A percentile compares a stretch with the other conserved stretches of the same genome.
Evolutionary conservation across 2,329 filamentous ascomycete species (phyloP).

Genomic region (Neonectria faginata): DNA sequence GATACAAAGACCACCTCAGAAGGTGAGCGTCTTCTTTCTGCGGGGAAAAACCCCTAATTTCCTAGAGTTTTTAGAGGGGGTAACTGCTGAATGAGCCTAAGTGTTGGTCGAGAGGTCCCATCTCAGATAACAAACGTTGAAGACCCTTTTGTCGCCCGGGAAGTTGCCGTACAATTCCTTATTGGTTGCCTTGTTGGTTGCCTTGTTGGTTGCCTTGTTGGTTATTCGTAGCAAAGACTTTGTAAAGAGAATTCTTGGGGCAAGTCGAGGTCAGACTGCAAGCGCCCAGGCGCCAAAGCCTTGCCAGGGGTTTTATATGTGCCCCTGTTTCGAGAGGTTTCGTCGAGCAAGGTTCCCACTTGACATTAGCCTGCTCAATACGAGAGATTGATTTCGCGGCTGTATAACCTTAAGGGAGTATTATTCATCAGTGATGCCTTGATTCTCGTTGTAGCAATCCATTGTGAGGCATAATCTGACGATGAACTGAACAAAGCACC

Average conservation of each 20-base stretch:
- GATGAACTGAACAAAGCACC: neutral
- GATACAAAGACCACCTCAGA: slow-evolving; percentile 20
- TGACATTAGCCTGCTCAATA: neutral
- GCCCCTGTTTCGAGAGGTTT: slow-evolving; percentile 37
- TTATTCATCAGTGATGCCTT: neutral
- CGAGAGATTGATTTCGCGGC: neutral
- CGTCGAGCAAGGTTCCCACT: slow-evolving; percentile 6
- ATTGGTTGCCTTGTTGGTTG: neutral
- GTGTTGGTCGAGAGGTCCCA: neutral
- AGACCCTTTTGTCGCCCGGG: slow-evolving; percentile 8
- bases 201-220: neutral
- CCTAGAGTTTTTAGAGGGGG: neutral
- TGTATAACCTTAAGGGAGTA: neutral
- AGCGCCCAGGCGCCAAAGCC: slow-evolving; percentile 1
- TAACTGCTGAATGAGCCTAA: neutral
- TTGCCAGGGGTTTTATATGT: slow-evolving; percentile 28
- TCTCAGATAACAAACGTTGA: neutral
- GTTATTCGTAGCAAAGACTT: neutral
- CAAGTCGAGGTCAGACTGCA: slow-evolving; percentile 1
- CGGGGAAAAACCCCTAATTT: slow-evolving; percentile 23
- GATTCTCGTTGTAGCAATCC: neutral
- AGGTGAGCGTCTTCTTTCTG: slow-evolving; percentile 8
- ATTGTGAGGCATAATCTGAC: neutral
- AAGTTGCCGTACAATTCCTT: neutral
- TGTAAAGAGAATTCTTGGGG: neutral